These are phyloP conservation scores for Oropetium thomaeum DNA, from an alignment of 176 grass and related monocot species.

Conservation along the genomic window DNA sequence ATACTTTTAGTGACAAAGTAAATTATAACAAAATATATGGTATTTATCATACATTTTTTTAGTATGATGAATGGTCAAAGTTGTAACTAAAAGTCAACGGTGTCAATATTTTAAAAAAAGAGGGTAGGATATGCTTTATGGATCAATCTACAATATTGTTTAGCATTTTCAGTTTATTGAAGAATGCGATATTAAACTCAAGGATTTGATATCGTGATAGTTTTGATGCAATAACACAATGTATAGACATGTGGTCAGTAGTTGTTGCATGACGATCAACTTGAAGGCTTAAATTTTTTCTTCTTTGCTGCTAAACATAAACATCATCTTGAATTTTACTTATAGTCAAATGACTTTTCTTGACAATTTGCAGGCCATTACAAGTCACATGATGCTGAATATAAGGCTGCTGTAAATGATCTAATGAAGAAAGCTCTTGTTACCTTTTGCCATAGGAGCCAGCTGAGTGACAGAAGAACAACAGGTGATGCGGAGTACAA, in stretches of 20 bases:
- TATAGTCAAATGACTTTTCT: conserved; percentile 1
- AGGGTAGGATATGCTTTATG: too few species aligned
- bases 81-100: too few species aligned
- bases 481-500: conserved; percentile 44
- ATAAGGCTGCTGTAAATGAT: conserved; percentile 62
- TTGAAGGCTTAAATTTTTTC: conserved; percentile 1
- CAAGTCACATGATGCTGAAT: conserved; percentile 64
- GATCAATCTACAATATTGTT: background rate
- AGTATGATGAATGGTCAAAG: too few species aligned
- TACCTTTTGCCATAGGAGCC: conserved; percentile 63
- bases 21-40: too few species aligned
- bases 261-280: conserved; percentile 1
- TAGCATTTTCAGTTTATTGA: background rate
- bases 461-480: conserved; percentile 31
- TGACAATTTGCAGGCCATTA: conserved; percentile 54
- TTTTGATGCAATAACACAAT: background rate
- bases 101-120: too few species aligned
- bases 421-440: conserved; percentile 56
- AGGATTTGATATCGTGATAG: background rate
- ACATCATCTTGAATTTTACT: conserved; percentile 14
- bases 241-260: conserved; percentile 3
- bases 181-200: background rate
- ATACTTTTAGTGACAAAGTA: too few species aligned
- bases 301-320: conserved; percentile 11
- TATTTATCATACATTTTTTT: too few species aligned